Conservation (phyloP, 495 filamentous ascomycete genomes). For the Talaromyces ruber region DNA sequence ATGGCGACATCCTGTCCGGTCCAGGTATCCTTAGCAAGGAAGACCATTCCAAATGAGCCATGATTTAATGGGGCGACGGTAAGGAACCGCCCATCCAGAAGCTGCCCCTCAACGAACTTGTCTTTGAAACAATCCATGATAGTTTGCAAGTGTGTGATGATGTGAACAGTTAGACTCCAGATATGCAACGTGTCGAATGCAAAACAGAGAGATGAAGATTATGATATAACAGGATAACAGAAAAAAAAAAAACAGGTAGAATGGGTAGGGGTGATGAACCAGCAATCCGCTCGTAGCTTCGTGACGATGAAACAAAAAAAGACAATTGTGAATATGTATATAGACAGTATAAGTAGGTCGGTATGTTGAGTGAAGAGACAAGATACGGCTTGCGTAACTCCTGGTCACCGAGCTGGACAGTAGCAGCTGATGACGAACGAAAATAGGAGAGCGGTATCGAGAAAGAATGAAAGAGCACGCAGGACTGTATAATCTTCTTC, state of each 20-base stretch:
- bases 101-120: constrained; percentile 60
- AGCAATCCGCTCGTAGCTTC: constrained; percentile 18
- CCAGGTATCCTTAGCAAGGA: constrained; percentile 70
- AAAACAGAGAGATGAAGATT: constrained; percentile 9
- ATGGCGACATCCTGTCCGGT: constrained; percentile 79
- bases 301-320: constrained; percentile 22
- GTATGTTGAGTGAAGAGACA: constrained; percentile 29
- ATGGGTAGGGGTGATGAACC: constrained; percentile 8
- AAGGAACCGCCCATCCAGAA: constrained; percentile 80
- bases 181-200: constrained; percentile 17
- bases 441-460: constrained; percentile 6
- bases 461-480: constrained; percentile 33
- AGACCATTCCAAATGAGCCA: constrained; percentile 97
- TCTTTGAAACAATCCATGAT: constrained; percentile 75
- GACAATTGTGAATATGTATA: constrained; percentile 32
- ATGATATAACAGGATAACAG: not conserved
- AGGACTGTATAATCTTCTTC: constrained; percentile 39
- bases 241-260: not conserved
- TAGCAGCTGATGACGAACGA: constrained; percentile 16
- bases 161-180: constrained; percentile 8
- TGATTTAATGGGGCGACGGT: constrained; percentile 92
- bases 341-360: constrained; percentile 18
- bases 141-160: constrained; percentile 15
- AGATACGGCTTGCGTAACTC: constrained; percentile 16
- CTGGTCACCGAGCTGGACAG: constrained; percentile 18